These are phyloP conservation scores for Colletotrichum magnum DNA, from an alignment of 2,329 filamentous ascomycete species.

Conservation along the genomic window DNA sequence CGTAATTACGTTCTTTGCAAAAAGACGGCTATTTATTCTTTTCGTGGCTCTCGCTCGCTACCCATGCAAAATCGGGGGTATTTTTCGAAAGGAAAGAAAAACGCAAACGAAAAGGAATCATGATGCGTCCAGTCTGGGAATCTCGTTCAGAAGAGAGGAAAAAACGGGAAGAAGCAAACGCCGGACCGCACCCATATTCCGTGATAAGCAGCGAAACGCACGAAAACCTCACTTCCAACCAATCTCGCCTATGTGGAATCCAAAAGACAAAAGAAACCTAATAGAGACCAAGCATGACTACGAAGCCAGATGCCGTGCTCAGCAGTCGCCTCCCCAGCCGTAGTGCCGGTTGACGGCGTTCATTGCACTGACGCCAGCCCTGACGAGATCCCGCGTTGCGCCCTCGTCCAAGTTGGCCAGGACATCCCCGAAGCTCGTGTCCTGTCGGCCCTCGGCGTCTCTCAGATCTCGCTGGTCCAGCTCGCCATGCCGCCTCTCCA, in stretches of 20 bases:
- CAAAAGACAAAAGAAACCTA: neutral
- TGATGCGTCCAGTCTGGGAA: conserved; percentile 36
- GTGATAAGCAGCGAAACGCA: conserved; percentile 10
- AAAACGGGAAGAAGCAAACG: conserved; percentile 12
- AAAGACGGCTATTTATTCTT: conserved; percentile 10
- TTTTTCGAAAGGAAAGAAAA: conserved; percentile 9
- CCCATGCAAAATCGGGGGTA: conserved; percentile 29
- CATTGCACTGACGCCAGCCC: conserved; percentile 65
- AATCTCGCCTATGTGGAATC: neutral
- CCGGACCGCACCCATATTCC: neutral
- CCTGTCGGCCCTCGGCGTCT: conserved; percentile 55
- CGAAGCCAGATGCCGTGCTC: neutral
- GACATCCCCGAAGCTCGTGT: conserved; percentile 47
- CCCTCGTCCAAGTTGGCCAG: conserved; percentile 53
- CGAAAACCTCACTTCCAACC: neutral
- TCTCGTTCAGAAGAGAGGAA: conserved; percentile 7
- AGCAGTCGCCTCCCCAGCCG: conserved; percentile 63
- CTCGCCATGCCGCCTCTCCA: conserved; percentile 68
- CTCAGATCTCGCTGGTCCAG: conserved; percentile 71
- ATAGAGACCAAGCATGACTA: neutral
- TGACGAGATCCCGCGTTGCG: conserved; percentile 59
- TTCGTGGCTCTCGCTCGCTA: conserved; percentile 27
- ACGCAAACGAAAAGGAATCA: conserved; percentile 11
- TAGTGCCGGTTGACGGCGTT: conserved; percentile 66
- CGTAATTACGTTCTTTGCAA: neutral